Conservation (phyloP, 306 rosid genomes). For the Prunus salicina region DNA sequence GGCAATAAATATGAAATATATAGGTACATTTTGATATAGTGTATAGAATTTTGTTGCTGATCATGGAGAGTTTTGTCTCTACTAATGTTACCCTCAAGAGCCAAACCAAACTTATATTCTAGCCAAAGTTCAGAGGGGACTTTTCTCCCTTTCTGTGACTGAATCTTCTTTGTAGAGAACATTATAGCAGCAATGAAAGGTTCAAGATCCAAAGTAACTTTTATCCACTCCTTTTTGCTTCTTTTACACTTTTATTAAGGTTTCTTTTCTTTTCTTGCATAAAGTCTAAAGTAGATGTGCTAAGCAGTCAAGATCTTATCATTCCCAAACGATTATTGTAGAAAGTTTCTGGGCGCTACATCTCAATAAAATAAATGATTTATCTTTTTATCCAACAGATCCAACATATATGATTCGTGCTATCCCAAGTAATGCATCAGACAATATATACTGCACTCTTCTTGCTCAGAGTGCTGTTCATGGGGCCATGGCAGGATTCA, state of each 20-base stretch:
- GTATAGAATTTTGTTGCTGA: not conserved
- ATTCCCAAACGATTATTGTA: not conserved
- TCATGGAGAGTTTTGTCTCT: not conserved
- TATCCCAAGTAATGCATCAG: conserved; percentile 93
- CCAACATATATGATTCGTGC: conserved; percentile 99
- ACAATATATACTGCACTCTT: conserved; percentile 92
- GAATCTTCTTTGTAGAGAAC: not conserved
- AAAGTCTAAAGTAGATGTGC: not conserved
- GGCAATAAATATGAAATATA: conserved; percentile 79
- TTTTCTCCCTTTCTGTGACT: not conserved
- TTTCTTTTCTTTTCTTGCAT: not conserved
- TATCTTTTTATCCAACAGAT: conserved; percentile 48
- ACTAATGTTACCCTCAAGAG: not conserved
- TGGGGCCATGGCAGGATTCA: conserved; percentile 96
- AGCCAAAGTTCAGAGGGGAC: not conserved
- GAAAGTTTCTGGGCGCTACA: not conserved
- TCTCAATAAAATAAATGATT: not conserved
- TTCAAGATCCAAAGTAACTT: not conserved
- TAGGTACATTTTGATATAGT: conserved; percentile 50
- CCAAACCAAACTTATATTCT: not conserved
- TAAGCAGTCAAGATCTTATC: not conserved
- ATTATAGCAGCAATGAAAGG: not conserved
- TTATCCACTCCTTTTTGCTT: not conserved
- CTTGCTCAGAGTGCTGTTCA: conserved; percentile 96
- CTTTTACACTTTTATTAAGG: not conserved